A percentile compares a stretch with the other conserved stretches of the same genome.
Conservation (phyloP, 2,329 filamentous ascomycete genomes). For the Sporothrix pallida region DNA sequence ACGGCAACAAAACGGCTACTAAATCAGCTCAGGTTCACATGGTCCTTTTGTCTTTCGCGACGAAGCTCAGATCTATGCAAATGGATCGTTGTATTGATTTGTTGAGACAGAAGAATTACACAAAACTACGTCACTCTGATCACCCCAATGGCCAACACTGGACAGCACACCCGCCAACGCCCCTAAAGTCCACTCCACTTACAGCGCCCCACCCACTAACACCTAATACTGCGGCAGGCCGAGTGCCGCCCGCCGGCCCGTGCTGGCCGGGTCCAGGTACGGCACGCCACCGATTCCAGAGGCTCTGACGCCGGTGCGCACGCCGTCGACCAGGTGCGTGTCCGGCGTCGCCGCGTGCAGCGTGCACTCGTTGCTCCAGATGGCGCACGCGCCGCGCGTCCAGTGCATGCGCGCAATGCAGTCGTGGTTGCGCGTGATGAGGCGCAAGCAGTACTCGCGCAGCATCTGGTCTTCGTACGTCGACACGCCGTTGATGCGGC, state of each 20-base stretch:
- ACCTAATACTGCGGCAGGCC: background rate
- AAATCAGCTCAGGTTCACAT: too few relatives aligned
- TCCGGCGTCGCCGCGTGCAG: constrained; percentile 62
- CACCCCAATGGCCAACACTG: too few relatives aligned
- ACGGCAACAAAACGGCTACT: background rate
- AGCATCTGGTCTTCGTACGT: constrained; percentile 55
- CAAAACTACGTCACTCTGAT: too few relatives aligned
- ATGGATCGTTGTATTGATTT: too few relatives aligned
- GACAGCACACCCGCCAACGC: too few relatives aligned
- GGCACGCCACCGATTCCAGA: constrained; percentile 61
- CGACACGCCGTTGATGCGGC: constrained; percentile 56
- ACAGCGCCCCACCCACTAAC: background rate
- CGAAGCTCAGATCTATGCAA: too few relatives aligned
- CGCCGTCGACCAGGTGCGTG: constrained; percentile 51
- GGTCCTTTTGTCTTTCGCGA: too few relatives aligned
- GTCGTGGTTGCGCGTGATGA: constrained; percentile 62
- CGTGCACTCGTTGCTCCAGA: constrained; percentile 64
- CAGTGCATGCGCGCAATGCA: constrained; percentile 57
- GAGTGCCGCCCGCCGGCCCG: background rate
- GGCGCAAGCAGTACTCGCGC: constrained; percentile 56
- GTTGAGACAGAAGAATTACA: too few relatives aligned
- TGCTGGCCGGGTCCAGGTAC: constrained; percentile 57
- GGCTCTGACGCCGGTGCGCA: constrained; percentile 55
- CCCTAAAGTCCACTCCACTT: too few relatives aligned
- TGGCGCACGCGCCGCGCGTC: constrained; percentile 55